Percentiles rank a stretch among this genome's conserved stretches.
Evolutionary conservation across 441 rosid genomes (phyloP).

Genomic region (Eruca vesicaria): DNA sequence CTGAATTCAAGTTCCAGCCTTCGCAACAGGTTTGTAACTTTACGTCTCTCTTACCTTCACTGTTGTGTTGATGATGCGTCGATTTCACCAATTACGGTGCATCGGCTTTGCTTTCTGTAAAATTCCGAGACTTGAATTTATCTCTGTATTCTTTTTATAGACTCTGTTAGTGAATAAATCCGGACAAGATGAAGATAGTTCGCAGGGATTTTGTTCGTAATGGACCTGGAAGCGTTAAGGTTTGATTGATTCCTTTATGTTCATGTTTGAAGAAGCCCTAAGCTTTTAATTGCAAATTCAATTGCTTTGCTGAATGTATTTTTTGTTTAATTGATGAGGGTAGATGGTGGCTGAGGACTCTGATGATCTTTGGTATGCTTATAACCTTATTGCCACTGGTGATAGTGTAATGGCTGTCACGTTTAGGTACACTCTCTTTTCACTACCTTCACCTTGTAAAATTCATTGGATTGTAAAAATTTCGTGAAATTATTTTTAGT

Average conservation of each 20-base stretch:
- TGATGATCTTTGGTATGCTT: constrained; percentile 91
- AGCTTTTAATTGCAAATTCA: background rate
- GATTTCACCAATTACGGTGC: background rate
- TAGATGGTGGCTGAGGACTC: constrained; percentile 85
- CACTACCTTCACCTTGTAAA: background rate
- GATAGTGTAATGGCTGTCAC: constrained; percentile 87
- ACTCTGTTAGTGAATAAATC: constrained; percentile 8
- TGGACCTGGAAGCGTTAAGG: constrained; percentile 97
- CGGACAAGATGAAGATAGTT: constrained; percentile 59
- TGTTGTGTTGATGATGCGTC: background rate
- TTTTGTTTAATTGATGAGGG: background rate
- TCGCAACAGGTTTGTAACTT: background rate
- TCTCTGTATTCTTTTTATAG: background rate
- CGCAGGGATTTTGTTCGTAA: constrained; percentile 51
- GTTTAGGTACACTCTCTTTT: constrained; percentile 50
- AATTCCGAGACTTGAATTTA: background rate
- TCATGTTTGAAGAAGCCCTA: background rate
- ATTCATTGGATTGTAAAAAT: background rate
- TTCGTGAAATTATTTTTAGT: background rate
- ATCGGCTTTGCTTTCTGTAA: background rate
- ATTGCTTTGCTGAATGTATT: background rate
- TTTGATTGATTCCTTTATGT: constrained; percentile 22
- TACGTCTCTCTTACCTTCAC: background rate
- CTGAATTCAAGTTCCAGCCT: background rate
- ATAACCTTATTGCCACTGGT: constrained; percentile 74